phyloP scores from a whole-genome alignment of 768 basidiomycete genomes.

The Phlegmacium glaucopus region DNA sequence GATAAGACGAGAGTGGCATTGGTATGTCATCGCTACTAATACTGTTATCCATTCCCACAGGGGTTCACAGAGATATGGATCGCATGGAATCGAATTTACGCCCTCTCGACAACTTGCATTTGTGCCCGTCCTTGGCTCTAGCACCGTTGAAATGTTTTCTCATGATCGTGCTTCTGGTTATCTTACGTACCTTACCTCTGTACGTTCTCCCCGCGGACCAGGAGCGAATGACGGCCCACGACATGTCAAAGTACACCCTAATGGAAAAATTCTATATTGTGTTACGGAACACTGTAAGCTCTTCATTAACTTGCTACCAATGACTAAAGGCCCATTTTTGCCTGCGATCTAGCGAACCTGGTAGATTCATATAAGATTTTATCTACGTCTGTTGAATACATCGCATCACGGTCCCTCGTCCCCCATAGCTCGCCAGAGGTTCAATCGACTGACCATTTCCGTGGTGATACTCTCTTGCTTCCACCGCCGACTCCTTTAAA shows the following conservation, averaged over 20 bases:
- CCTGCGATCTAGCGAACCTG: constrained; percentile 36
- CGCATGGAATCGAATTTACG: constrained; percentile 50
- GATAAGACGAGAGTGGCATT: constrained; percentile 51
- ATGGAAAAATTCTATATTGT: constrained; percentile 47
- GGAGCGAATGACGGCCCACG: constrained; percentile 43
- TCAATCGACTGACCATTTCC: constrained; percentile 20
- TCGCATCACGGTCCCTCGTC: constrained; percentile 31
- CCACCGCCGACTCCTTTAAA: constrained; percentile 32
- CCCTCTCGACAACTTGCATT: constrained; percentile 34
- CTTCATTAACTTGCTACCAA: not conserved
- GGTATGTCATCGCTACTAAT: constrained; percentile 22
- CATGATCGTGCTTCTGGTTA: constrained; percentile 28
- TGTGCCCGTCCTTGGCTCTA: constrained; percentile 47
- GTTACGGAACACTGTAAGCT: constrained; percentile 50
- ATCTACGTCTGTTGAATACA: constrained; percentile 24
- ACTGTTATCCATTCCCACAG: not conserved
- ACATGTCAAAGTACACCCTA: constrained; percentile 51
- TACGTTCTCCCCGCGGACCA: constrained; percentile 35
- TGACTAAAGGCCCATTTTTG: not conserved
- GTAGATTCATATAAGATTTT: constrained; percentile 42
- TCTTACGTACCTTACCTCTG: constrained; percentile 34
- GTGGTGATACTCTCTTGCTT: constrained; percentile 46
- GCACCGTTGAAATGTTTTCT: constrained; percentile 45
- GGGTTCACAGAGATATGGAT: constrained; percentile 41
- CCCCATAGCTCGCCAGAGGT: constrained; percentile 16